Evolutionary conservation across 805 yeast genomes (phyloP), one percentile per base, ranked within the genome.

Genomic region (Hanseniaspora pseudoguilliermondii): DNA sequence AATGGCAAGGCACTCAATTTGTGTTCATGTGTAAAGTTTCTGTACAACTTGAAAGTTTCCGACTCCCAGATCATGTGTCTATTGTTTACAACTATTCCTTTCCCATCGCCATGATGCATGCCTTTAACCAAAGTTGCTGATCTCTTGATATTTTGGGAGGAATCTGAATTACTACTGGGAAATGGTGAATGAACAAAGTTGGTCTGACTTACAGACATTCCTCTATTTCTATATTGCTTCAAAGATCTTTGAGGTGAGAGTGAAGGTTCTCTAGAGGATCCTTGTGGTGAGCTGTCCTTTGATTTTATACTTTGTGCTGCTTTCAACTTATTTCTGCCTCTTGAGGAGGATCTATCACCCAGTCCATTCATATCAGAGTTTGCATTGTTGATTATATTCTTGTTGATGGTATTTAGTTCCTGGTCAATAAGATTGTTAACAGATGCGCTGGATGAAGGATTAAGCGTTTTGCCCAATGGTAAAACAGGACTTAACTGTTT

Each of bases 11-110:
- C 61, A 46, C 59, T 60, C 35, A 65, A 49, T 47, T 60, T 57
- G 50, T 65, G 68, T 53, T 61, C 65, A 57, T 65, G 68, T 39
- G 57, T 59, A 9, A 66, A 66, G 47, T 64, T 62, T 39, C 63
- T 65, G 49, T 50, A 64, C 5, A 65, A 59, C 39, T 58, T 60
- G 54, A 65, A 65, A 27, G 59, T 58, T 32, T 63, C 64, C 5
- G 60, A 59, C 35, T 61, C 61, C 50, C 61, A 47, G 16, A 62
- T 55, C 50, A 55, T 40, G n/a, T 44, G 58, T 36, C 54, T 50
- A 35, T 47, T 55, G 16, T 55, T 52, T 3, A 52, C 51, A 40
- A 40, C 27, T 7, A 46, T 48, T 4, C 57, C 57, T 21, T 23
- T 55, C 15, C 44, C 44, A 18, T 56, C 57, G 15, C 44, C 54